Evolutionary conservation across 306 rosid species (phyloP), one percentile per base, ranked within the genome.

Genomic region (Trifolium repens): DNA sequence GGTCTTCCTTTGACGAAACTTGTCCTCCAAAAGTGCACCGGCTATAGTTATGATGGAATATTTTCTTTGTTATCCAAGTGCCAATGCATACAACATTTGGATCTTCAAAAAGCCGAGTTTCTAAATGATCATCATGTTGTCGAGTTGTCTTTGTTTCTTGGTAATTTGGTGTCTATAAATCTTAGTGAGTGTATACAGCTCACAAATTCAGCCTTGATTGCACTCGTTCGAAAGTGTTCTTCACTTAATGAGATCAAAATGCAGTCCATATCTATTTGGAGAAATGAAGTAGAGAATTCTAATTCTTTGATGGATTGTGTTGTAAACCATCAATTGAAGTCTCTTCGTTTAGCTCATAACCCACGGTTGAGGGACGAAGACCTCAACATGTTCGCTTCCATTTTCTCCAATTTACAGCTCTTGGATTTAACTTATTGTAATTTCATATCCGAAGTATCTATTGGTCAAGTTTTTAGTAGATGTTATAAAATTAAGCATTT

Each of bases 201-300:
- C 16, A 46, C 52, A 46, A 4, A 44, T 12, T 9, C 49, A 11
- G 3, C 49, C 49, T 44, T 90, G 76, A 80, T 80, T 82, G 58
- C 50, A 9, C 87, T 93, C 72, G 30, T 79, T 57, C 79, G 72
- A 78, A 91, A 77, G 69, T 93, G 93, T 60, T 82, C 84, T 46
- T n/a, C 73, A 64, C 69, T 91, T 13, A 4, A 5, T 13, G 52
- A 46, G n/a, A 12, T 12, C n/a, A 12, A 5, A 46, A 12, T 46
- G n/a, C 0, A 75, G 39, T 82, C 69, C 76, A 81, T 89, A 65
- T 67, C 0, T 5, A 37, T 7, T 5, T 1, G 42, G 9, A 3
- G 0, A 37, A 7, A 37, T 0, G 1, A 1, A 0, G 42, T 37
- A 30, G 34, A 37, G 42, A 7, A 37, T 37, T 37, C 43, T 7